Evolutionary conservation across 129 eudicot species (phyloP).

Genomic region (Calendula officinalis): DNA sequence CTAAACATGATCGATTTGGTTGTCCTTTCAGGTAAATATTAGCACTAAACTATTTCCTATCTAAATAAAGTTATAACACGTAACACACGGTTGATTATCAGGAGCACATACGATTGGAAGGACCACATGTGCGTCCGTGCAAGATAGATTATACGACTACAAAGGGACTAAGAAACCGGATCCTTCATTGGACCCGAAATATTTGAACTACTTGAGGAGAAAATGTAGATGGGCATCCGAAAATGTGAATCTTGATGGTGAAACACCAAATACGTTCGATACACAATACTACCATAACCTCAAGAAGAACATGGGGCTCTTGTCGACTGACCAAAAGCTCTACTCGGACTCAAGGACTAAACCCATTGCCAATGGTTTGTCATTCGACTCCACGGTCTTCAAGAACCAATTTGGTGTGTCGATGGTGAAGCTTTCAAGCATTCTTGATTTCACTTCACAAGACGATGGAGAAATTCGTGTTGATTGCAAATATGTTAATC

Average conservation of each 20-base stretch:
- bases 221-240: constrained; percentile 85
- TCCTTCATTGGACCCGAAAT: constrained; percentile 52
- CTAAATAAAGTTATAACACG: not conserved
- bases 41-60: not conserved
- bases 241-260: constrained; percentile 65
- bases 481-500: constrained; percentile 56
- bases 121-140: constrained; percentile 62
- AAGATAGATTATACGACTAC: constrained; percentile 62
- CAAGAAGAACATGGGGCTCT: constrained; percentile 69
- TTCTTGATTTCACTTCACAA: constrained; percentile 39
- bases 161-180: constrained; percentile 70
- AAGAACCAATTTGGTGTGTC: constrained; percentile 61
- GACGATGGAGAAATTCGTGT: constrained; percentile 61
- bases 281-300: constrained; percentile 69
- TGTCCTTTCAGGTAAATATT: constrained; percentile 64
- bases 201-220: constrained; percentile 70
- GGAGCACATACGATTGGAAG: constrained; percentile 90
- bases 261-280: constrained; percentile 62
- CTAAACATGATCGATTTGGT: constrained; percentile 68
- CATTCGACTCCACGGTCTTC: constrained; percentile 47
- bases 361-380: constrained; percentile 49
- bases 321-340: constrained; percentile 64
- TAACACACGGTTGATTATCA: constrained; percentile 10
- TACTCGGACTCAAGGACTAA: constrained; percentile 68
- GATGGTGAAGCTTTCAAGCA: constrained; percentile 76